These are phyloP conservation scores for Trichophyton mentagrophytes DNA, from an alignment of 2,329 filamentous ascomycete genomes.

Conservation along the genomic window DNA sequence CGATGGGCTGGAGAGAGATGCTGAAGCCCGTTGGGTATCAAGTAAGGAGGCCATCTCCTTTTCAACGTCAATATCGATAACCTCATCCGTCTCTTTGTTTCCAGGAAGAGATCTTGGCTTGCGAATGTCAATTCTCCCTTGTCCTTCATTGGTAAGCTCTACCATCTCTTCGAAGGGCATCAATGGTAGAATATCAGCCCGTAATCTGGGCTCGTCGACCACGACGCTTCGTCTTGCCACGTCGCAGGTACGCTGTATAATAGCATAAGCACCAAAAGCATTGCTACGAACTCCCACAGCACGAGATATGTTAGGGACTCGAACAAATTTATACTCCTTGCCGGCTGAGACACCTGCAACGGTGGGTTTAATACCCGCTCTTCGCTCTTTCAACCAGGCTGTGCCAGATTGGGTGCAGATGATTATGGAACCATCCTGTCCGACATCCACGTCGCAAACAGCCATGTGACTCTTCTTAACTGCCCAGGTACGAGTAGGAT, in stretches of 20 bases:
- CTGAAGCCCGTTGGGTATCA: slow-evolving; percentile 15
- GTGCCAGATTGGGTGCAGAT: slow-evolving; percentile 85
- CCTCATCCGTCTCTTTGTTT: neutral
- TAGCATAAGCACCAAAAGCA: slow-evolving; percentile 77
- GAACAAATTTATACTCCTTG: slow-evolving; percentile 91
- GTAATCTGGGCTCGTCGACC: slow-evolving; percentile 55
- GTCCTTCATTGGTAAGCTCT: neutral
- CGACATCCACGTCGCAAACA: slow-evolving; percentile 72
- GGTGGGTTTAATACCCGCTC: slow-evolving; percentile 35
- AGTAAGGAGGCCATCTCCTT: neutral
- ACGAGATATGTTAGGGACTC: slow-evolving; percentile 75
- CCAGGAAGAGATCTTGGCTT: neutral
- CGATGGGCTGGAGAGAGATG: slow-evolving; percentile 19
- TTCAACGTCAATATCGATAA: neutral
- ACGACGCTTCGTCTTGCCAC: slow-evolving; percentile 61
- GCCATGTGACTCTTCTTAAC: slow-evolving; percentile 74
- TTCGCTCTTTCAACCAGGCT: slow-evolving; percentile 79
- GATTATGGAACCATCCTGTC: slow-evolving; percentile 88
- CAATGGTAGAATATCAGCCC: slow-evolving; percentile 59
- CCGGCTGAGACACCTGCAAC: slow-evolving; percentile 44
- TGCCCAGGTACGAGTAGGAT: slow-evolving; percentile 75
- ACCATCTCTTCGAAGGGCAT: slow-evolving; percentile 53
- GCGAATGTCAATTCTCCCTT: slow-evolving; percentile 29
- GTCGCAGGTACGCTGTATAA: slow-evolving; percentile 70
- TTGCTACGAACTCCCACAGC: slow-evolving; percentile 77